A percentile compares a stretch with the other conserved stretches of the same genome.
These are phyloP conservation scores for Thielaviopsis euricoi DNA, from an alignment of 2,329 filamentous ascomycete species.

Conservation along the genomic window DNA sequence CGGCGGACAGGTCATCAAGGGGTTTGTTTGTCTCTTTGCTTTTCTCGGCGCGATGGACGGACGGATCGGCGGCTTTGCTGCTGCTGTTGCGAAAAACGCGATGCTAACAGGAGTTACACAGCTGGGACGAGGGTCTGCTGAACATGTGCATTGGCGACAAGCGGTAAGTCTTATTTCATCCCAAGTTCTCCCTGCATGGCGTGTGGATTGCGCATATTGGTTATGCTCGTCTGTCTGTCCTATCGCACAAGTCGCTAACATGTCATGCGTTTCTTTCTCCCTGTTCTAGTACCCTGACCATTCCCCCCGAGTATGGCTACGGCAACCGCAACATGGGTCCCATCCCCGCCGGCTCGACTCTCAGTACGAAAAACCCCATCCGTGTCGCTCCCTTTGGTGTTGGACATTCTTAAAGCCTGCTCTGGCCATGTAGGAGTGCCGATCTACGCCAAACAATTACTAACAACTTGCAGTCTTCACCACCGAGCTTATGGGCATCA, in stretches of 20 bases:
- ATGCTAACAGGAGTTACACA: constrained; percentile 18
- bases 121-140: constrained; percentile 78
- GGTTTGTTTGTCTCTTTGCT: constrained; percentile 33
- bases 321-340: constrained; percentile 60
- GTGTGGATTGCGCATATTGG: background rate
- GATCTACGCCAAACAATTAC: background rate
- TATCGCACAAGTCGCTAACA: constrained; percentile 12
- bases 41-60: background rate
- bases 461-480: constrained; percentile 51
- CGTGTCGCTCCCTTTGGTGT: constrained; percentile 6
- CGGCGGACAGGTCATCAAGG: constrained; percentile 70
- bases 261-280: constrained; percentile 8
- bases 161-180: constrained; percentile 27
- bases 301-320: constrained; percentile 76
- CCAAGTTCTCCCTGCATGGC: background rate
- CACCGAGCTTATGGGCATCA: constrained; percentile 74
- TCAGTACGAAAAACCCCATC: constrained; percentile 34
- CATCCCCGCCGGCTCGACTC: constrained; percentile 65
- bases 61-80: background rate
- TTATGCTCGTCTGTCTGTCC: too few relatives aligned
- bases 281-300: constrained; percentile 51
- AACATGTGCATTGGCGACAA: constrained; percentile 96
- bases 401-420: too few relatives aligned
- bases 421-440: too few relatives aligned
- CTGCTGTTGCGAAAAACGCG: constrained; percentile 15